phyloP scores from a whole-genome alignment of 2,329 filamentous ascomycete species.

The Aspergillus sclerotialis region DNA sequence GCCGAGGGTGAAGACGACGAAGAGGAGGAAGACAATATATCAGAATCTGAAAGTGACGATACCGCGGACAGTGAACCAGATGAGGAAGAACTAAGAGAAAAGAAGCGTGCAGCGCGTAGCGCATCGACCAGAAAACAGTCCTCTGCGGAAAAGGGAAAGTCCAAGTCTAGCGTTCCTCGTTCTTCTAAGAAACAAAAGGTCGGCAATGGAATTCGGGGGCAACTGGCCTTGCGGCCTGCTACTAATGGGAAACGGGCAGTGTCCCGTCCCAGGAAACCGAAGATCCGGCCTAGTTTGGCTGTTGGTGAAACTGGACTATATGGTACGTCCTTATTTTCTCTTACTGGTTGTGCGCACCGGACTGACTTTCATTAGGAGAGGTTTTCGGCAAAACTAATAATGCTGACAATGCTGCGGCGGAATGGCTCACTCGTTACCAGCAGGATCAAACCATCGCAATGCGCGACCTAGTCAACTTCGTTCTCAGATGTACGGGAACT shows the following conservation, averaged over 20 bases:
- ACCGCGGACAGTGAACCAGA: constrained; percentile 33
- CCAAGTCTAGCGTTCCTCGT: constrained; percentile 18
- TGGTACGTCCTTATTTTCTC: constrained; percentile 32
- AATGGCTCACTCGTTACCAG: constrained; percentile 53
- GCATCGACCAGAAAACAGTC: constrained; percentile 24
- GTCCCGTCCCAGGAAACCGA: constrained; percentile 44
- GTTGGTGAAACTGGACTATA: constrained; percentile 52
- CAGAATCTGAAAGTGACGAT: constrained; percentile 34
- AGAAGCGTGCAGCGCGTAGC: constrained; percentile 30
- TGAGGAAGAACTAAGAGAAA: constrained; percentile 45
- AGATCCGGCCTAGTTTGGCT: constrained; percentile 45
- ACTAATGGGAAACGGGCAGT: constrained; percentile 38
- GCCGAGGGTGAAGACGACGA: constrained; percentile 30
- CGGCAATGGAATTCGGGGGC: constrained; percentile 38
- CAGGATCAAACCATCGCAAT: constrained; percentile 49
- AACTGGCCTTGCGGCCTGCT: constrained; percentile 50
- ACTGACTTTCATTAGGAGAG: constrained; percentile 42
- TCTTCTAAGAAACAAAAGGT: constrained; percentile 52
- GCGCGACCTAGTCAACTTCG: constrained; percentile 55
- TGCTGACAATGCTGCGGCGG: constrained; percentile 49
- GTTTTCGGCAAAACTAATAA: constrained; percentile 52
- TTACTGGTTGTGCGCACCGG: constrained; percentile 2
- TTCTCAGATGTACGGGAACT: constrained; percentile 67
- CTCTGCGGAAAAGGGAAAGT: constrained; percentile 33
- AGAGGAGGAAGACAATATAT: constrained; percentile 24